Evolutionary conservation across 805 yeast species (phyloP), one percentile per base, ranked within the genome.

Genomic region (Blastobotrys americana): DNA sequence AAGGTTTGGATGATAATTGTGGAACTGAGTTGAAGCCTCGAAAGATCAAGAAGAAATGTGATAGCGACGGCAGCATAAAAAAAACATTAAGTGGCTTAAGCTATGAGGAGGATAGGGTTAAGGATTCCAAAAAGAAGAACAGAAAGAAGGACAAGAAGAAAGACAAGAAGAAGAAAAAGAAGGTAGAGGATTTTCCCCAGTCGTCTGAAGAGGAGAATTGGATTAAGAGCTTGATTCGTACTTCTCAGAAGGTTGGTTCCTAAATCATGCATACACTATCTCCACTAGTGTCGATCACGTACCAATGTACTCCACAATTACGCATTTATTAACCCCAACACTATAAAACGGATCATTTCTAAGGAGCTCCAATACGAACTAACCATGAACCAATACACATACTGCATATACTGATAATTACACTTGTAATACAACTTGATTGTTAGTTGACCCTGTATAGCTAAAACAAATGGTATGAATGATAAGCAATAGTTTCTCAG

Each of bases 71-170:
- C 41, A 55, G 27, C 55, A 45, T 50, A 60, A 50, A 42, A 52
- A 48, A 38, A 43, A 53, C 17, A 53, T 55, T 37, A 57, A 57
- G n/a, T n/a, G n/a, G n/a, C n/a, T n/a, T n/a, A n/a, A n/a, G n/a
- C n/a, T n/a, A n/a, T n/a, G n/a, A n/a, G n/a, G n/a, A n/a, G 31
- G 13, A 8, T 13, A 41, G 28, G 49, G 40, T 34, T 45, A 51
- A 49, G 49, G 45, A 46, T 18, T 40, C 37, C 46, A 39, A 37
- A 34, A 37, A 35, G 27, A 42, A 38, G 46, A 37, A 40, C 54
- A 58, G 53, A 53, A 57, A 45, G 53, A 54, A 38, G 54, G 61
- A 51, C 52, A 58, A 50, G 53, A 53, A 33, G 57, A 54, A 52
- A 51, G 45, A 57, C 50, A 51, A 55, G 52, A 46, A 50, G 51